phyloP scores from a whole-genome alignment of 2,329 filamentous ascomycete species.

The Aureobasidium sp. region DNA sequence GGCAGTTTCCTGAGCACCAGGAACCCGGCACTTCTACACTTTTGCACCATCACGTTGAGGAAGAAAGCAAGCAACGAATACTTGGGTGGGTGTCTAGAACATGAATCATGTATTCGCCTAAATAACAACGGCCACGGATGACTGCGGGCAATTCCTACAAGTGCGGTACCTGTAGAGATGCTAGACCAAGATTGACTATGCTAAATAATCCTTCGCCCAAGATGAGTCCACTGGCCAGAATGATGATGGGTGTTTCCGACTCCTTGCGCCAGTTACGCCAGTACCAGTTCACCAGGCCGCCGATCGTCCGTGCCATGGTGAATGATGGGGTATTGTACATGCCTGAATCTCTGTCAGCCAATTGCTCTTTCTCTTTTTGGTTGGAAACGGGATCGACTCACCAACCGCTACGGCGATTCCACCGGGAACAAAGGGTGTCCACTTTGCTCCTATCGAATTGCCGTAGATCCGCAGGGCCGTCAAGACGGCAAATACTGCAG shows the following conservation, averaged over 20 bases:
- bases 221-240: slow-evolving; percentile 86
- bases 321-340: slow-evolving; percentile 99
- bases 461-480: slow-evolving; percentile 63
- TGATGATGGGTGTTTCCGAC: slow-evolving; percentile 71
- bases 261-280: slow-evolving; percentile 55
- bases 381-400: slow-evolving; percentile 34
- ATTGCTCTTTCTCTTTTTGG: not conserved
- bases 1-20: not conserved
- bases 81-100: not conserved
- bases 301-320: slow-evolving; percentile 78
- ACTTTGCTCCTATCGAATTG: slow-evolving; percentile 41
- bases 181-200: slow-evolving; percentile 79
- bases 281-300: slow-evolving; percentile 70
- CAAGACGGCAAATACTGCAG: slow-evolving; percentile 61
- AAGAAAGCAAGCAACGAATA: not conserved
- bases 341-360: slow-evolving; percentile 40
- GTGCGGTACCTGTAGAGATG: slow-evolving; percentile 70
- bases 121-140: not conserved
- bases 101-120: not conserved
- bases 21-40: not conserved
- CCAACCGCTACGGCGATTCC: slow-evolving; percentile 94
- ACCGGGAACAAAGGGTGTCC: slow-evolving; percentile 75
- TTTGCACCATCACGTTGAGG: not conserved
- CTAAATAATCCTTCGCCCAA: slow-evolving; percentile 87
- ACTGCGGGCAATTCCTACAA: slow-evolving; percentile 31